Evolutionary conservation across 139 green algal species (phyloP).

Genomic region (Auxenochlorella pyrenoidosa): DNA sequence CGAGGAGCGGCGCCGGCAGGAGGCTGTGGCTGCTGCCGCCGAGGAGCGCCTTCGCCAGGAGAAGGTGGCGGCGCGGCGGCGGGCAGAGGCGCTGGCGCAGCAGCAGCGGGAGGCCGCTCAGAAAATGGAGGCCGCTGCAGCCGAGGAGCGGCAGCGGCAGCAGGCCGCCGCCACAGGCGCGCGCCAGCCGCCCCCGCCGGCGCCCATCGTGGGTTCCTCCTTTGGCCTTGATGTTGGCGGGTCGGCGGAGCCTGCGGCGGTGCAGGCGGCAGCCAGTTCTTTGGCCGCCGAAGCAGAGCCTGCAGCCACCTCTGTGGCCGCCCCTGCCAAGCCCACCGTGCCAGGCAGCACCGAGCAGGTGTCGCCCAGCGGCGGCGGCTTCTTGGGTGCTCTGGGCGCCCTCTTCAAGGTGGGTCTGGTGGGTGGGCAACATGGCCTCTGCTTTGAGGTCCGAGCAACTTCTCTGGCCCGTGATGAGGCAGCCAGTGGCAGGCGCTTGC

Average conservation of each 20-base stretch:
- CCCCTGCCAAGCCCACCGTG: neutral
- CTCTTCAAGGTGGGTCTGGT: neutral
- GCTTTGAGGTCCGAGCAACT: too few species aligned
- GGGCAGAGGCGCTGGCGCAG: neutral
- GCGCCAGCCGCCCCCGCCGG: neutral
- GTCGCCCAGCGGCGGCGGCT: neutral
- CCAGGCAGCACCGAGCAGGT: neutral
- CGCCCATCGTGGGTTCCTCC: neutral
- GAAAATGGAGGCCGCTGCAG: neutral
- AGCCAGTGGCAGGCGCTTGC: neutral
- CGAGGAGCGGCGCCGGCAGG: conserved; percentile 14
- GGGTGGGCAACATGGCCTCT: neutral
- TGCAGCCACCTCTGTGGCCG: neutral
- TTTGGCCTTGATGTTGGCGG: neutral
- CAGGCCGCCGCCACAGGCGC: neutral
- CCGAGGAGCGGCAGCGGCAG: conserved; percentile 1
- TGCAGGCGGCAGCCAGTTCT: too few species aligned
- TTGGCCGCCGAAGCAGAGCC: neutral
- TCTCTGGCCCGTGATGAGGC: too few species aligned
- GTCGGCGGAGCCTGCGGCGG: neutral
- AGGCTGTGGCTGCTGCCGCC: neutral
- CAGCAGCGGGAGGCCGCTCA: neutral
- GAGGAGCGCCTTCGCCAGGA: conserved; percentile 9
- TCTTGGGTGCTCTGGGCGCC: neutral
- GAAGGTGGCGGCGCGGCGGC: neutral